These are phyloP conservation scores for Thermothielavioides terrestris DNA, from an alignment of 495 filamentous ascomycete genomes.

Conservation along the genomic window DNA sequence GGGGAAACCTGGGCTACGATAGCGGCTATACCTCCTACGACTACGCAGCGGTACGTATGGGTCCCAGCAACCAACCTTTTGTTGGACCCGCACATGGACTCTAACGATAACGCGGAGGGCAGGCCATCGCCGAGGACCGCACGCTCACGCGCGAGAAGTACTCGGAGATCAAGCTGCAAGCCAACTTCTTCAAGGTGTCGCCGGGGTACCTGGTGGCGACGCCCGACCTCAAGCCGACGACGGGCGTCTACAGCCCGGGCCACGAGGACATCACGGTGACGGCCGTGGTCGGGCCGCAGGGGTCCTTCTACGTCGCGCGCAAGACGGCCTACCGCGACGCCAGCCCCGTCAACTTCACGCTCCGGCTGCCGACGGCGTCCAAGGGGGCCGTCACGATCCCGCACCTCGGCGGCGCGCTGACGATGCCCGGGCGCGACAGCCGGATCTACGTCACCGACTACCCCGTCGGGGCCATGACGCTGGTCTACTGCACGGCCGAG, in stretches of 20 bases:
- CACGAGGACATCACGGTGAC: constrained; percentile 52
- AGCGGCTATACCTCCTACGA: constrained; percentile 70
- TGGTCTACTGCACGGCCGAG: constrained; percentile 71
- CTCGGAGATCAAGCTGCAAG: constrained; percentile 65
- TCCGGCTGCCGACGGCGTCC: constrained; percentile 54
- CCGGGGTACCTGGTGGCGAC: constrained; percentile 55
- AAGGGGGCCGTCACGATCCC: constrained; percentile 54
- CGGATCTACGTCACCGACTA: constrained; percentile 70
- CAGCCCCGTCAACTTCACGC: constrained; percentile 38
- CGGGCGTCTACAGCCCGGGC: constrained; percentile 37
- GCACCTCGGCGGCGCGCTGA: constrained; percentile 52
- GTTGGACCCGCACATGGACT: too few species aligned
- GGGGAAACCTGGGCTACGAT: constrained; percentile 70
- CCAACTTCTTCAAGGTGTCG: constrained; percentile 61
- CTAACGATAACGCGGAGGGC: constrained; percentile 46
- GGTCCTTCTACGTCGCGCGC: constrained; percentile 52
- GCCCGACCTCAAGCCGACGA: constrained; percentile 29
- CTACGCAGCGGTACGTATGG: constrained; percentile 54
- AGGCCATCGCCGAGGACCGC: constrained; percentile 54
- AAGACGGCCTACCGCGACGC: constrained; percentile 46
- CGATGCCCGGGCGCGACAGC: constrained; percentile 62
- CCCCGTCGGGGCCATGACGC: constrained; percentile 49
- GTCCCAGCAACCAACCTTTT: too few species aligned
- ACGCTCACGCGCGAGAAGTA: constrained; percentile 65
- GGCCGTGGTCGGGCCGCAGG: constrained; percentile 37